Evolutionary conservation across 176 grass and related monocot genomes (phyloP), one percentile per base, ranked within the genome.

Genomic region (Phoenix dactylifera): DNA sequence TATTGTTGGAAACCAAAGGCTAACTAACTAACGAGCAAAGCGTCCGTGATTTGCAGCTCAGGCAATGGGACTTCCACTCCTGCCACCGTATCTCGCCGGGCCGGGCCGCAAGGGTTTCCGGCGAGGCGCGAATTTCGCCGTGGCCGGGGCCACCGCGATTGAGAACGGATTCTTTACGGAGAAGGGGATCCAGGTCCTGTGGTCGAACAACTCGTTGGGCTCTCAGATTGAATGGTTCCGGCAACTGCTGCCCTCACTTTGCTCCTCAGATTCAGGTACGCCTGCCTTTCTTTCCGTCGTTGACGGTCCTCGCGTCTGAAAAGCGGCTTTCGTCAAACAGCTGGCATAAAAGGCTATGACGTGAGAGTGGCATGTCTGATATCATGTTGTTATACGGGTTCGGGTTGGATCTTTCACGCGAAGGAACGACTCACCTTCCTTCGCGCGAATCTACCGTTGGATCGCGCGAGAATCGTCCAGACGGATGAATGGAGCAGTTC

Each of bases 161-260:
- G 28, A 57, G 0, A 16, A 39, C 4, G 10, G 10, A 18, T 69
- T 24, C 54, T 69, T 57, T 6, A 20, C 2, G 7, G 9, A 56
- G 53, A 57, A 2, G 5, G 53, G 53, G 16, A 24, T 57, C 15
- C 9, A 44, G 1, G 15, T 23, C 6, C 17, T 4, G 14, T 55
- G 35, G 18, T 49, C 66, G 18, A 69, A 57, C 53, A 48, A 4
- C 18, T 69, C 66, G 0, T 23, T 69, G 3, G 26, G 54, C 4
- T 16, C 22, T 16, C 66, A 69, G 29, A 6, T 69, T 5, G 51
- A 30, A 12, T 69, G 66, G 66, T 69, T 69, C 53, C 57, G n/a
- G 26, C 18, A 49, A 1, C 18, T 56, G 5, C 66, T 58, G 14
- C 52, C 52, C 2, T 56, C 66, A 3, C 18, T 69, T n/a, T 58